Evolutionary conservation across 169 alveolate genomes (phyloP), one percentile per base, ranked within the genome.

Genomic region (Babesia ovata): DNA sequence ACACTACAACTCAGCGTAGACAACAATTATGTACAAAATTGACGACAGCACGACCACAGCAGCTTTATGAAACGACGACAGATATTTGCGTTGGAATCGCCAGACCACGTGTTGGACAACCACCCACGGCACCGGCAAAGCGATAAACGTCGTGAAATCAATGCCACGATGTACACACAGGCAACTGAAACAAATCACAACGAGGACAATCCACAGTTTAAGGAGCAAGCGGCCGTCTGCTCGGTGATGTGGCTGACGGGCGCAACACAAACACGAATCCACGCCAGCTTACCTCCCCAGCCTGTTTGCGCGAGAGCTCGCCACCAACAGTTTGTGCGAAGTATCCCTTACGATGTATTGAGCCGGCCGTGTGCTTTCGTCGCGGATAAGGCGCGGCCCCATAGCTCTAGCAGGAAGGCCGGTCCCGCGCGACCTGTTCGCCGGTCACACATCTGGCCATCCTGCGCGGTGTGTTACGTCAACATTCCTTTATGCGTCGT

Each of bases 311-410:
- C 70, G 54, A 33, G 2, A 9, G 17, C 19, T 61, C 19, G 42
- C 70, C 12, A 7, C 54, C 11, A 19, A 33, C n/a, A 14, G n/a
- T 13, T 39, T 36, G 70, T 22, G 53, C 53, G 42, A 26, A 50
- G 36, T 39, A 44, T n/a, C 70, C 70, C 14, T 12, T n/a, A 61
- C 21, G 70, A 19, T 42, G 54, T 14, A 10, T 16, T 61, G 54
- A 39, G 54, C 11, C 50, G 28, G n/a, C 22, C 13, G 14, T 17
- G 42, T 11, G 36, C n/a, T 8, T 61, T 61, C 39, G n/a, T 2
- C 21, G n/a, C 70, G 19, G 56, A 17, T 22, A 44, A 21, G 56
- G 26, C 24, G 54, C 70, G 70, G 29, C 70, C 70, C 70, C 70
- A 61, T 61, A 61, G 56, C 70, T 22, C 42, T n/a, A 29, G 70